Evolutionary conservation across 345 rosid species (phyloP).

Genomic region (Eucalyptus virginea): DNA sequence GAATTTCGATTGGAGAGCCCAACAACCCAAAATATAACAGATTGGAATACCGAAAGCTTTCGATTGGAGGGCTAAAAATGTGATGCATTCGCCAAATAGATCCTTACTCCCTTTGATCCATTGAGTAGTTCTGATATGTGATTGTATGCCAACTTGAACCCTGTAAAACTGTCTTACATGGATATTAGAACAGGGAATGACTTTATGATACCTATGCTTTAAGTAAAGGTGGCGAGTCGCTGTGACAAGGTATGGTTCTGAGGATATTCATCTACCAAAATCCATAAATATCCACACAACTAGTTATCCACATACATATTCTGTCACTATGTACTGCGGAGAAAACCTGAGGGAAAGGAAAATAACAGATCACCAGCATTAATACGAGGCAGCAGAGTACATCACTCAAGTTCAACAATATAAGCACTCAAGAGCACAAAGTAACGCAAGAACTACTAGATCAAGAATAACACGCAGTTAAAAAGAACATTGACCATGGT

Average conservation of each 20-base stretch:
- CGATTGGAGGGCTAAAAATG: too few species aligned
- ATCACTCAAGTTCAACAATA: too few species aligned
- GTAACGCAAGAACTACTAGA: too few species aligned
- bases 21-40: not conserved
- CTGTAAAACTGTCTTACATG: constrained; percentile 53
- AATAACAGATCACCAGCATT: not conserved
- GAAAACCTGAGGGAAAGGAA: not conserved
- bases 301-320: not conserved
- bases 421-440: too few species aligned
- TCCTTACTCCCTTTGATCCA: not conserved
- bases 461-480: too few species aligned
- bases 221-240: not conserved
- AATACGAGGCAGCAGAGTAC: too few species aligned
- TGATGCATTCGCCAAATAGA: too few species aligned
- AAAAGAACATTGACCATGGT: too few species aligned
- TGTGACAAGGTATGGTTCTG: not conserved
- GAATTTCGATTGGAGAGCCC: too few species aligned
- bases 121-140: constrained; percentile 4
- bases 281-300: not conserved
- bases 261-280: not conserved
- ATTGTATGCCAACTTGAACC: constrained; percentile 80
- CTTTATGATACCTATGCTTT: not conserved
- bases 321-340: too few species aligned
- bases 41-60: not conserved
- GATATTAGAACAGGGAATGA: constrained; percentile 6